Evolutionary conservation across 2,329 filamentous ascomycete genomes (phyloP), one percentile per base, ranked within the genome.

Genomic region (Neurospora sp.): DNA sequence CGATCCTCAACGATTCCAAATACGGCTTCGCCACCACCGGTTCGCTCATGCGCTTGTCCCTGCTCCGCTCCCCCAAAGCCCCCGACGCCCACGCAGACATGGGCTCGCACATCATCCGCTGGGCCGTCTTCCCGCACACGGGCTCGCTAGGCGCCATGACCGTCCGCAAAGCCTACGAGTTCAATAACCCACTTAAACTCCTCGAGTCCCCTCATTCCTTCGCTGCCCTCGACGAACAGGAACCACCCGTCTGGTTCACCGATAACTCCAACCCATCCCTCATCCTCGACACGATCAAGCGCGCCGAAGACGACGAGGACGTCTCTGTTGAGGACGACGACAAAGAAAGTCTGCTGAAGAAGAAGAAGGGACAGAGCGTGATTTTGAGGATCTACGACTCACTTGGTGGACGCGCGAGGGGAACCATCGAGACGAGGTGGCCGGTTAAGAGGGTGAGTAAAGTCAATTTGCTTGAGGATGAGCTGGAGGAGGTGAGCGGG

Each of bases 41-140:
- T 62, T 96, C 91, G 78, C 80, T 93, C 69, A 98, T 98, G 95
- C 89, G 95, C 4, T 84, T 98, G 10, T 94, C 91, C 15, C 85
- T 98, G 23, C 86, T 97, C 19, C 90, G 95, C 52, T 90, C 93
- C 6, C 92, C 95, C 28, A 98, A 98, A 79, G 94, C 95, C 0
- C 95, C 95, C 0, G 95, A 98, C 79, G 93, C 89, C 6, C 90
- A 97, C 76, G 95, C 95, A 52, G 95, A 98, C 78, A 97, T 98
- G 93, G 95, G 93, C 68, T 86, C 84, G 58, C 95, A 98, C 79
- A 86, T 86, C 73, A 96, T 97, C 75, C 90, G 91, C 72, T 98
- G 95, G 87, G 94, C 93, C 28, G 93, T 98, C 74, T 84, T 97
- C 74, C 95, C 95, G 2, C 95, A 98, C 79, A 79, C 85, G 33